A percentile compares a stretch with the other conserved stretches of the same genome.
Evolutionary conservation across 495 filamentous ascomycete species (phyloP).

Genomic region (Venustampulla echinocandica): DNA sequence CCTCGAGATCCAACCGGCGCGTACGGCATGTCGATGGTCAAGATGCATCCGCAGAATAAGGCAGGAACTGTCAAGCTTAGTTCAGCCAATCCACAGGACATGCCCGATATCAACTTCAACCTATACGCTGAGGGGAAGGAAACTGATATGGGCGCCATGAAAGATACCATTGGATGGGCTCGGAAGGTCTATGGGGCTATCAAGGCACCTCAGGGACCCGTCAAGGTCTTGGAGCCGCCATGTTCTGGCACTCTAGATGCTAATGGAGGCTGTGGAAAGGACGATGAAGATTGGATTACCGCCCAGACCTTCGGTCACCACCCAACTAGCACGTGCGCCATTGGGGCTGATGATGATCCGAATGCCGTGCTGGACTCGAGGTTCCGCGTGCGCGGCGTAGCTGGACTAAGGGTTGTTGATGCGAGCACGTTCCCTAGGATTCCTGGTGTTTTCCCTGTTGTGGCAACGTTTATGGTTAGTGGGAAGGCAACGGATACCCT

Average conservation of each 20-base stretch:
- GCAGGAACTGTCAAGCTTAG: conserved; percentile 42
- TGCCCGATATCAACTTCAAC: conserved; percentile 45
- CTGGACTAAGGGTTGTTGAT: conserved; percentile 54
- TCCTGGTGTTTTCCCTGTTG: conserved; percentile 45
- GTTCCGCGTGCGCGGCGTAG: conserved; percentile 47
- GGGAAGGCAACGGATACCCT: conserved; percentile 55
- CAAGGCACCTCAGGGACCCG: conserved; percentile 25
- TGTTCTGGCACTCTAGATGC: background rate
- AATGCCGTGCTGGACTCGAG: conserved; percentile 50
- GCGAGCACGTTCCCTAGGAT: conserved; percentile 49
- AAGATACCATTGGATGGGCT: conserved; percentile 37
- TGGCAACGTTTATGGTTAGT: conserved; percentile 48
- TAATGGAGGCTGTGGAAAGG: conserved; percentile 7
- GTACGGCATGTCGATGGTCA: conserved; percentile 26
- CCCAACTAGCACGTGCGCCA: conserved; percentile 48
- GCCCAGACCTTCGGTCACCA: conserved; percentile 49
- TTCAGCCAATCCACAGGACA: conserved; percentile 45
- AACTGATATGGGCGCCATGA: conserved; percentile 38
- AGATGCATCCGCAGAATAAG: conserved; percentile 42
- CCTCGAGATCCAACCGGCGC: background rate
- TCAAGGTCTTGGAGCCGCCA: conserved; percentile 40
- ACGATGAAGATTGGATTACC: conserved; percentile 35
- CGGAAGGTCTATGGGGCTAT: conserved; percentile 22
- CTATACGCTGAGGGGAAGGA: conserved; percentile 28
- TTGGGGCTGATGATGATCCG: conserved; percentile 45